Conservation (phyloP, 2,329 filamentous ascomycete species). For the Aspergillus luchuensis region DNA sequence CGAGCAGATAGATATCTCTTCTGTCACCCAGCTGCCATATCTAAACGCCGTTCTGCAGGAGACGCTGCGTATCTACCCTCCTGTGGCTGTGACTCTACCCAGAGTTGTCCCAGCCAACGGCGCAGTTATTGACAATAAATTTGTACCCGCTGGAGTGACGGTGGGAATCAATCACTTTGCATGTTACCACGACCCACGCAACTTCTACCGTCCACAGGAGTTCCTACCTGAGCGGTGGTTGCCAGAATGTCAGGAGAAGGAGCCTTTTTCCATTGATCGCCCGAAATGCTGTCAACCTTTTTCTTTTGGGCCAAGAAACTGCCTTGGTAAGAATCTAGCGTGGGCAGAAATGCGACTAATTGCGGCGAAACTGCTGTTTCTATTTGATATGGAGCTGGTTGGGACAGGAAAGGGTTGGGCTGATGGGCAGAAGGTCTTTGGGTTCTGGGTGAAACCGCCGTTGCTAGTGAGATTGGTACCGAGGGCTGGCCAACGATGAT, state of each 20-base stretch:
- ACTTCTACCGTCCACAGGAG: neutral
- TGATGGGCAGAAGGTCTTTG: constrained; percentile 3
- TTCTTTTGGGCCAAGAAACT: constrained; percentile 32
- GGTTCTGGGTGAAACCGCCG: constrained; percentile 7
- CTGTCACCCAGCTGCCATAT: constrained; percentile 23
- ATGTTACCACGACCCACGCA: constrained; percentile 32
- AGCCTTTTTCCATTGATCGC: neutral
- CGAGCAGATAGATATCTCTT: constrained; percentile 22
- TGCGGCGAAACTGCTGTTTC: constrained; percentile 4
- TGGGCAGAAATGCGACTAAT: constrained; percentile 14
- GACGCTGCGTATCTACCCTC: constrained; percentile 31
- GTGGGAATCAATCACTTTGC: neutral
- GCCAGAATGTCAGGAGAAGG: neutral
- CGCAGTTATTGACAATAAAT: neutral
- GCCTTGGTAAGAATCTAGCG: constrained; percentile 28
- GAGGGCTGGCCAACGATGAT: neutral
- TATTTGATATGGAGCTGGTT: neutral
- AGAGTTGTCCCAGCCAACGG: constrained; percentile 28
- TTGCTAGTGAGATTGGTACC: neutral
- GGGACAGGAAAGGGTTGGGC: neutral
- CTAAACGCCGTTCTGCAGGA: constrained; percentile 32
- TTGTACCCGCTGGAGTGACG: neutral
- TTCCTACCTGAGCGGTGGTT: neutral
- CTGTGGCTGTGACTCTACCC: constrained; percentile 34
- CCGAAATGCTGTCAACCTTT: constrained; percentile 35